Percentiles rank a stretch among this genome's conserved stretches.
phyloP scores from a whole-genome alignment of 345 rosid species.

The Schrenkiella parvula region DNA sequence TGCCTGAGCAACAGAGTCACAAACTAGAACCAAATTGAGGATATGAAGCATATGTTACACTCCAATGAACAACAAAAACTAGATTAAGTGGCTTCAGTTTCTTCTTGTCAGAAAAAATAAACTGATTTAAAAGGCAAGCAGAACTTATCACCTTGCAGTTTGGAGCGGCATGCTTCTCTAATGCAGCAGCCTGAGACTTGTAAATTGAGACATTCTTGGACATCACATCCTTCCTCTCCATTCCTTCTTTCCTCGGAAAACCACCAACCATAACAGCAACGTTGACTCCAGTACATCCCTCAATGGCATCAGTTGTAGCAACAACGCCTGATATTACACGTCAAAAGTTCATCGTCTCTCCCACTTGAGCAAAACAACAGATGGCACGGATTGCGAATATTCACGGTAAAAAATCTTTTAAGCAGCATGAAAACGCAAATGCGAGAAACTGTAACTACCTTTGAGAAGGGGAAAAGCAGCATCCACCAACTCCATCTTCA shows the following conservation, averaged over 20 bases:
- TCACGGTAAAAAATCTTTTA: neutral
- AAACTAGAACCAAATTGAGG: neutral
- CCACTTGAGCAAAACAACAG: neutral
- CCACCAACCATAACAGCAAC: constrained; percentile 99
- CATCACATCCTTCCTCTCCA: constrained; percentile 99
- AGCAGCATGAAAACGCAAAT: neutral
- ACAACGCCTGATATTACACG: constrained; percentile 65
- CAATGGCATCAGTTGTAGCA: constrained; percentile 93
- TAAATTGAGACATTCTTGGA: constrained; percentile 91
- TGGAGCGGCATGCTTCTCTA: constrained; percentile 86
- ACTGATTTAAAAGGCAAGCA: constrained; percentile 1
- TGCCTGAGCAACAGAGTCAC: neutral
- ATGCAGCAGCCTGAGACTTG: constrained; percentile 95
- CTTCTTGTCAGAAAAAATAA: neutral
- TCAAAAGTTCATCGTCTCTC: neutral
- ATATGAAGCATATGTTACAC: neutral
- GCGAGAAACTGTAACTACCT: constrained; percentile 39
- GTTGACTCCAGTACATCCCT: constrained; percentile 91
- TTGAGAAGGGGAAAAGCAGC: constrained; percentile 98
- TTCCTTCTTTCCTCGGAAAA: constrained; percentile 98
- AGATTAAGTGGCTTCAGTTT: neutral
- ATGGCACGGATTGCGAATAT: neutral
- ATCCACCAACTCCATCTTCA: constrained; percentile 95
- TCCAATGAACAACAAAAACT: neutral
- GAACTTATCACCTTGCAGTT: constrained; percentile 78